A percentile compares a stretch with the other conserved stretches of the same genome.
These are phyloP conservation scores for Knoxia roxburghii DNA, from an alignment of 257 asterid genomes.

Conservation along the genomic window DNA sequence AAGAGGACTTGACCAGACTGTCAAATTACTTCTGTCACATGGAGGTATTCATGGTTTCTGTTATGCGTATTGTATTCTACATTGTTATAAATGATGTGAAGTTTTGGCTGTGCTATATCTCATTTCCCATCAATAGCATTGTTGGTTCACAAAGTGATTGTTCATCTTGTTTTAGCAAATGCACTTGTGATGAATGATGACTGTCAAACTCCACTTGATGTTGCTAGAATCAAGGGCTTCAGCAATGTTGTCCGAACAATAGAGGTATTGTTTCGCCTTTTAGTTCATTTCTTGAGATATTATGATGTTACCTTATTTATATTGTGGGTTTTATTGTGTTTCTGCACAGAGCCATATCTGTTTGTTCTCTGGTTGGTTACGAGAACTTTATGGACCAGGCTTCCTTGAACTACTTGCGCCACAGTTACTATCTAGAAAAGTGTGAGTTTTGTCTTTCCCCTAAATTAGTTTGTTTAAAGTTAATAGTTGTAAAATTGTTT, in stretches of 20 bases:
- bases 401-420: constrained; percentile 80
- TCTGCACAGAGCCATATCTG: constrained; percentile 57
- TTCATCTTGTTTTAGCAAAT: constrained; percentile 49
- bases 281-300: background rate
- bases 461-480: background rate
- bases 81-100: background rate
- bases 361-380: constrained; percentile 92
- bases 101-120: background rate
- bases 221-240: constrained; percentile 83
- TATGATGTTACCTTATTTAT: background rate
- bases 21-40: constrained; percentile 74
- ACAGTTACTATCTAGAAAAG: constrained; percentile 75
- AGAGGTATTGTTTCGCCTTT: constrained; percentile 52
- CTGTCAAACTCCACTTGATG: constrained; percentile 89
- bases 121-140: background rate
- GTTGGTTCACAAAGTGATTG: constrained; percentile 12
- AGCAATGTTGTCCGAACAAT: constrained; percentile 78
- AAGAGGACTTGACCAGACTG: constrained; percentile 91
- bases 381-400: constrained; percentile 82
- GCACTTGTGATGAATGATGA: constrained; percentile 79
- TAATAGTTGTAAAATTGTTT: background rate
- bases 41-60: constrained; percentile 54
- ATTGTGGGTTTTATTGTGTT: constrained; percentile 11
- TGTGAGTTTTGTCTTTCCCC: constrained; percentile 49
- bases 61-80: background rate